Conservation (phyloP, 2,329 filamentous ascomycete species). For the Tolypocladium paradoxum region DNA sequence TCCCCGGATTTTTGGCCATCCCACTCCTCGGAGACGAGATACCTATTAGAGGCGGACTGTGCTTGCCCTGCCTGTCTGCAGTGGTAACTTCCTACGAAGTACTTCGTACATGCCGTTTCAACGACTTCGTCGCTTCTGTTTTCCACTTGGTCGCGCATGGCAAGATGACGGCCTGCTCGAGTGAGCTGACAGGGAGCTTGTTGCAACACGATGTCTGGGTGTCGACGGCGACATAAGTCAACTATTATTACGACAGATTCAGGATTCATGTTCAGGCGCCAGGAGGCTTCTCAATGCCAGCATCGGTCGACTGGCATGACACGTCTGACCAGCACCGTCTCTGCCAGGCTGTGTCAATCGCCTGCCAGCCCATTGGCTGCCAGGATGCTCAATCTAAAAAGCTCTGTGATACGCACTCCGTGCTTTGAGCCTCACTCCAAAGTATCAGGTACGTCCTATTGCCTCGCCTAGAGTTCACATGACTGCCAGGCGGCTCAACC, state of each 20-base stretch:
- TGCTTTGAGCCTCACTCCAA: not conserved
- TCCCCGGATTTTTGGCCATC: constrained; percentile 20
- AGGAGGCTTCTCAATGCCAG: not conserved
- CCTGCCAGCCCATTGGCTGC: not conserved
- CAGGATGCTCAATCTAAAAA: not conserved
- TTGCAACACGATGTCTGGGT: too few relatives aligned
- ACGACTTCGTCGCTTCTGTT: too few relatives aligned
- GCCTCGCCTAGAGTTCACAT: too few relatives aligned
- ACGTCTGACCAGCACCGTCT: not conserved
- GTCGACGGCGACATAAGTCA: too few relatives aligned
- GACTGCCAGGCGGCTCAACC: not conserved
- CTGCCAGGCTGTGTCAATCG: not conserved
- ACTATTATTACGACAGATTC: not conserved
- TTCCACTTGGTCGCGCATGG: too few relatives aligned
- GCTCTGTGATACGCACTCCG: not conserved
- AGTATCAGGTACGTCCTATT: too few relatives aligned
- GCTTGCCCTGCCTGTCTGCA: not conserved
- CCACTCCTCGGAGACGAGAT: not conserved
- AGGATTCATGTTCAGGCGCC: not conserved
- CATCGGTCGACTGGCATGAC: not conserved
- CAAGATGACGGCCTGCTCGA: too few relatives aligned
- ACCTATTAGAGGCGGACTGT: not conserved
- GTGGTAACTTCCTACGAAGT: not conserved
- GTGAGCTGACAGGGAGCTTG: too few relatives aligned
- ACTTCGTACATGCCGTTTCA: too few relatives aligned